These are phyloP conservation scores for Rhododendron henanense DNA, from an alignment of 148 eudicot species.

Conservation along the genomic window DNA sequence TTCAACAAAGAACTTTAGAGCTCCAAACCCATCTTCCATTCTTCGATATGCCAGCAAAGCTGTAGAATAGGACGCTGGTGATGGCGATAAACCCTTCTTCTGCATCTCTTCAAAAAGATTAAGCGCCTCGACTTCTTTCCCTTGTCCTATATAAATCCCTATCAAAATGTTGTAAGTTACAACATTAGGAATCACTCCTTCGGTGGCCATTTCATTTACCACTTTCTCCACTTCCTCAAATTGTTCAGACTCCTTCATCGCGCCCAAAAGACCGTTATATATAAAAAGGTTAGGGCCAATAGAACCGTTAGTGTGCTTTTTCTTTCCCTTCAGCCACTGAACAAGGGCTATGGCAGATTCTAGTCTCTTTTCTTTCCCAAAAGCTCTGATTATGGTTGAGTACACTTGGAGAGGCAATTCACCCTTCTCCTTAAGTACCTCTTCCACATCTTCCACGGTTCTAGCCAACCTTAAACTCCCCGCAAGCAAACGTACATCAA, in stretches of 20 bases:
- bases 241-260: slow-evolving; percentile 54
- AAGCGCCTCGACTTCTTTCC: slow-evolving; percentile 56
- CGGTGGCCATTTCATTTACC: slow-evolving; percentile 53
- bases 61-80: slow-evolving; percentile 81
- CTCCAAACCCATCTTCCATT: slow-evolving; percentile 83
- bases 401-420: slow-evolving; percentile 69
- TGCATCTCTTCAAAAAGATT: slow-evolving; percentile 52
- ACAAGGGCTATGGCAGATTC: slow-evolving; percentile 71
- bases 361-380: slow-evolving; percentile 75
- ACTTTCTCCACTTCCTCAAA: slow-evolving; percentile 46
- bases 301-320: slow-evolving; percentile 24
- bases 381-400: slow-evolving; percentile 59
- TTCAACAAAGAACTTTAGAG: slow-evolving; percentile 50
- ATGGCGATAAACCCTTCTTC: slow-evolving; percentile 59
- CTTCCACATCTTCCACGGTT: slow-evolving; percentile 69
- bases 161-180: slow-evolving; percentile 87
- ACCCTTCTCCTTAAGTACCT: slow-evolving; percentile 48
- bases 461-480: slow-evolving; percentile 37
- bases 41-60: slow-evolving; percentile 70
- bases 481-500: slow-evolving; percentile 60
- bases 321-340: slow-evolving; percentile 70
- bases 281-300: slow-evolving; percentile 62
- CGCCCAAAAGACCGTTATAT: slow-evolving; percentile 77
- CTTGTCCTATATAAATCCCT: slow-evolving; percentile 64
- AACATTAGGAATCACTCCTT: slow-evolving; percentile 58